Percentiles rank a stretch among this genome's conserved stretches.
phyloP scores from a whole-genome alignment of 2,329 filamentous ascomycete species.

The Trichoderma semiorbis region DNA sequence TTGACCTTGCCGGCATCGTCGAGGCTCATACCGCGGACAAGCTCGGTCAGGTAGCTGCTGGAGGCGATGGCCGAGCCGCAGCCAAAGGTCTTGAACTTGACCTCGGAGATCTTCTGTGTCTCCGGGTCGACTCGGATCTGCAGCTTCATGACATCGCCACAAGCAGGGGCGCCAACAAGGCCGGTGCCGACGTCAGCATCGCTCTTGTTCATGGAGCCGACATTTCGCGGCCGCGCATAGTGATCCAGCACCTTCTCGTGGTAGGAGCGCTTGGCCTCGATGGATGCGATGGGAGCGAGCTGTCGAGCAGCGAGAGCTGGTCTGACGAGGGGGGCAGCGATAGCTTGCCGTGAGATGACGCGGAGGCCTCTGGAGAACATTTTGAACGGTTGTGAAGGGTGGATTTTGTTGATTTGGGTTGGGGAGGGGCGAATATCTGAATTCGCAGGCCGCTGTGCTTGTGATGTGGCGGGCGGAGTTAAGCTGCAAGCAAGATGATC shows the following conservation, averaged over 20 bases:
- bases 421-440: not conserved
- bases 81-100: constrained; percentile 98
- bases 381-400: not conserved
- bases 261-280: constrained; percentile 44
- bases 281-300: constrained; percentile 38
- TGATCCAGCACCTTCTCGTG: constrained; percentile 53
- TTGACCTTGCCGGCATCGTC: constrained; percentile 90
- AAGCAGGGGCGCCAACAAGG: constrained; percentile 83
- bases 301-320: constrained; percentile 37
- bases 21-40: constrained; percentile 90
- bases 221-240: constrained; percentile 53
- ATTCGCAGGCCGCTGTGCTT: not conserved
- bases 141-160: constrained; percentile 84
- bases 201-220: constrained; percentile 63
- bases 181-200: constrained; percentile 84
- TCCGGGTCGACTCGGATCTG: constrained; percentile 81
- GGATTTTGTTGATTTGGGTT: not conserved
- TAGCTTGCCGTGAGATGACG: constrained; percentile 42
- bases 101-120: constrained; percentile 84
- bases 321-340: constrained; percentile 37
- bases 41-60: constrained; percentile 88
- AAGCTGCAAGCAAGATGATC: not conserved
- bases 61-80: constrained; percentile 93
- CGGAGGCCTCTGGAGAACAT: constrained; percentile 49
- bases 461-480: not conserved